Evolutionary conservation across 129 eudicot genomes (phyloP).

Genomic region (Dittrichia graveolens): DNA sequence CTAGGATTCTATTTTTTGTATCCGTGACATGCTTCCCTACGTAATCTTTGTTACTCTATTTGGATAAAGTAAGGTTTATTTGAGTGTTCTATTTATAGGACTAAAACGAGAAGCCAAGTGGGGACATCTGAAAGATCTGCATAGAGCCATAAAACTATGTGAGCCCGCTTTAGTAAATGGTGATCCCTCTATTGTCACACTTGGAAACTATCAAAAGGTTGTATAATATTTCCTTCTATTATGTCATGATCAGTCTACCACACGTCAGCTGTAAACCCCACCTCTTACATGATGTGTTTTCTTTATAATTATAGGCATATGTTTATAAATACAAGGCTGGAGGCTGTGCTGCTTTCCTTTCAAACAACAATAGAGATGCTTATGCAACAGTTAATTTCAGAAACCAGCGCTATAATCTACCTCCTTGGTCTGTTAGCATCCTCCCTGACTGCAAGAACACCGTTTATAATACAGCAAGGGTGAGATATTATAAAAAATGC

Average conservation of each 20-base stretch:
- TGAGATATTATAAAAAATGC: conserved; percentile 22
- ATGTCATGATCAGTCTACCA: neutral
- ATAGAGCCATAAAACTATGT: conserved; percentile 80
- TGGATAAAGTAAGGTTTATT: conserved; percentile 2
- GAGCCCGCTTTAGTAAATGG: conserved; percentile 81
- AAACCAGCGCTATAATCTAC: conserved; percentile 58
- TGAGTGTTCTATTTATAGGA: conserved; percentile 28
- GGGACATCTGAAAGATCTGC: conserved; percentile 73
- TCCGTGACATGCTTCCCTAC: conserved; percentile 6
- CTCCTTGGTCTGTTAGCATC: conserved; percentile 94
- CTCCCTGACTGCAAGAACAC: conserved; percentile 90
- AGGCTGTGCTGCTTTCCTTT: conserved; percentile 84
- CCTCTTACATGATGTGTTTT: conserved; percentile 6
- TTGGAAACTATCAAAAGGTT: conserved; percentile 83
- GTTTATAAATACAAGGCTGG: conserved; percentile 71
- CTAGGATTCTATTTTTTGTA: neutral
- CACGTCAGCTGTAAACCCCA: conserved; percentile 3
- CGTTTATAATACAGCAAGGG: conserved; percentile 85
- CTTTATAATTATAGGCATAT: conserved; percentile 53
- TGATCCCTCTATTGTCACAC: conserved; percentile 58
- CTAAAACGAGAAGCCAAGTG: conserved; percentile 66
- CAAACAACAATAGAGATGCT: conserved; percentile 59
- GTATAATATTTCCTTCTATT: neutral
- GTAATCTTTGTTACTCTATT: conserved; percentile 20
- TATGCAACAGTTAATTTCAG: conserved; percentile 54